Evolutionary conservation across 2,329 filamentous ascomycete species (phyloP), one percentile per base, ranked within the genome.

Genomic region (Knufia fluminis): DNA sequence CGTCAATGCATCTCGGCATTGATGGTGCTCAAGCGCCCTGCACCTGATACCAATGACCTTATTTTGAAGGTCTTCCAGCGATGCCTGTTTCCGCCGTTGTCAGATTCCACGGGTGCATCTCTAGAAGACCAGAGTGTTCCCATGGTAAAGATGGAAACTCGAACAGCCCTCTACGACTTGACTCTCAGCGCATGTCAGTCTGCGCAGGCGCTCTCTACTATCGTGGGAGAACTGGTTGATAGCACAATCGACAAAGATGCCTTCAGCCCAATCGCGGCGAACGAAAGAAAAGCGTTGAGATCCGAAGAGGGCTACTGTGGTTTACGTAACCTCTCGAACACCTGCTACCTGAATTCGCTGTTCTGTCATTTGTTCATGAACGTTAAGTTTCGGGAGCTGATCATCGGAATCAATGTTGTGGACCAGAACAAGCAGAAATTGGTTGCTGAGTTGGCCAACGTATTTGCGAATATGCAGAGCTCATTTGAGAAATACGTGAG

Each of bases 351-450:
- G 62, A 98, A 98, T 64, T 97, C 92, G 0, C 72, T 98, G 0
- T 76, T 97, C 53, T 91, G 89, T 0, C 92, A 98, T 62, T 78
- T 98, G 0, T 98, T 91, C 71, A 97, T 96, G 88, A 97, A 98
- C 62, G 70, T 86, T 14, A 76, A 80, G 4, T 97, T 98, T 61
- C 83, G 92, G 16, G 76, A 79, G 14, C 95, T 97, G 65, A 85
- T 98, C 58, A 74, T 97, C 52, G 67, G 73, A 50, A 39, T 50
- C 28, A 66, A 73, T 7, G 69, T 86, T 20, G 65, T 71, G 12
- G 78, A 84, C 53, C 66, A 70, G 10, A 66, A 70, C 2, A 72
- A 76, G 24, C 85, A 92, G 59, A 76, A 72, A 48, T 73, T 97
- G 3, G 77, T 98, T 1, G 71, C 72, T 49, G 80, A 89, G 60